These are phyloP conservation scores for Symbiodinium pilosum DNA, from an alignment of 73 alveolate genomes.

Conservation along the genomic window DNA sequence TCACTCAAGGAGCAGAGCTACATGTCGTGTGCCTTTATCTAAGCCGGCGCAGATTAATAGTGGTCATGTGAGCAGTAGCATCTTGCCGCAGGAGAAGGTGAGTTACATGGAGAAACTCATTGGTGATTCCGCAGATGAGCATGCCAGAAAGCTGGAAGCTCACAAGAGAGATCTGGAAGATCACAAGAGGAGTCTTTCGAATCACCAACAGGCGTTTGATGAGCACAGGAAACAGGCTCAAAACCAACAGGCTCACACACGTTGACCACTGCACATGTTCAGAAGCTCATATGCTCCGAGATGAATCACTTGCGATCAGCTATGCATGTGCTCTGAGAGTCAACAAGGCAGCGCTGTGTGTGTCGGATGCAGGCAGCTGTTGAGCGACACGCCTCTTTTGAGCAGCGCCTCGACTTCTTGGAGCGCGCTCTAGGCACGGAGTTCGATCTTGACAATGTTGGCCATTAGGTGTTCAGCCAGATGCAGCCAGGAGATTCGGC, in stretches of 20 bases:
- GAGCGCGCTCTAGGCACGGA: constrained; percentile 42
- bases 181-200: constrained; percentile 2
- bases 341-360: no score
- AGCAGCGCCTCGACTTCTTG: constrained; percentile 68
- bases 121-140: constrained; percentile 77
- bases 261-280: no score
- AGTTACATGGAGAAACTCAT: constrained; percentile 50
- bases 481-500: constrained; percentile 56
- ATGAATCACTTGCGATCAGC: no score
- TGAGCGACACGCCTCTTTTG: constrained; percentile 61
- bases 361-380: constrained; percentile 11
- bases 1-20: constrained; percentile 15
- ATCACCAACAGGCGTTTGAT: constrained; percentile 18
- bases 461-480: neutral
- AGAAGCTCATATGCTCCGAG: no score
- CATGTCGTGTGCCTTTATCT: neutral
- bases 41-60: no score
- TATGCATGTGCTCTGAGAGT: no score
- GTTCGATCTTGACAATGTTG: neutral
- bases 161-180: constrained; percentile 68
- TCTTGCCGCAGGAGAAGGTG: constrained; percentile 46
- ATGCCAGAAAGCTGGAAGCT: constrained; percentile 58
- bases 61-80: no score
- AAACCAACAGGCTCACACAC: neutral
- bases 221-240: neutral